Evolutionary conservation across 495 filamentous ascomycete species (phyloP).

Genomic region (Corynascus novoguineensis): DNA sequence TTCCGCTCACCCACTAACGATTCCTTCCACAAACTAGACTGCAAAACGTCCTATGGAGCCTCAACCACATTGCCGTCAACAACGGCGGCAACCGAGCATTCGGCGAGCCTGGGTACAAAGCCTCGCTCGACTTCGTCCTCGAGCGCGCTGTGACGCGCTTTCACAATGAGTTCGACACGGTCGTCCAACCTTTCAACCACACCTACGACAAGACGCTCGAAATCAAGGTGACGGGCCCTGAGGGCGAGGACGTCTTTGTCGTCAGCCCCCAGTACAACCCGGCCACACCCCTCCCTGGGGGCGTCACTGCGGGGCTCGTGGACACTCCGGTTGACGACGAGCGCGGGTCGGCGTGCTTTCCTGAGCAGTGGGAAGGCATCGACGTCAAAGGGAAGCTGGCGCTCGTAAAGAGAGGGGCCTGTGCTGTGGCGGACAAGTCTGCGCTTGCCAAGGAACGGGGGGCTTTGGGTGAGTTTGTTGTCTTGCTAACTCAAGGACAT

Average conservation of each 20-base stretch:
- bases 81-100: constrained; percentile 50
- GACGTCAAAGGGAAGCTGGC: constrained; percentile 52
- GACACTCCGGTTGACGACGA: constrained; percentile 29
- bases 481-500: background rate
- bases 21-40: constrained; percentile 27
- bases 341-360: constrained; percentile 33
- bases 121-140: constrained; percentile 58
- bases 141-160: constrained; percentile 34
- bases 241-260: constrained; percentile 28
- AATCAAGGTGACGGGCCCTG: constrained; percentile 27
- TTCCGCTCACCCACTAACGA: constrained; percentile 1
- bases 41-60: constrained; percentile 32
- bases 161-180: constrained; percentile 34
- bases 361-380: constrained; percentile 34
- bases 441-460: constrained; percentile 52
- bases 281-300: constrained; percentile 19
- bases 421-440: constrained; percentile 56
- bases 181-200: constrained; percentile 50
- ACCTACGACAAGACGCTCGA: constrained; percentile 27
- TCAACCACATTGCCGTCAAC: constrained; percentile 39
- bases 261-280: constrained; percentile 28
- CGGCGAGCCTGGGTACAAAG: constrained; percentile 55
- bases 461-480: constrained; percentile 45
- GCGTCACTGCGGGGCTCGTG: constrained; percentile 20
- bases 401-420: constrained; percentile 57